Conservation (phyloP, 129 eudicot species). For the Smallanthus sonchifolius region DNA sequence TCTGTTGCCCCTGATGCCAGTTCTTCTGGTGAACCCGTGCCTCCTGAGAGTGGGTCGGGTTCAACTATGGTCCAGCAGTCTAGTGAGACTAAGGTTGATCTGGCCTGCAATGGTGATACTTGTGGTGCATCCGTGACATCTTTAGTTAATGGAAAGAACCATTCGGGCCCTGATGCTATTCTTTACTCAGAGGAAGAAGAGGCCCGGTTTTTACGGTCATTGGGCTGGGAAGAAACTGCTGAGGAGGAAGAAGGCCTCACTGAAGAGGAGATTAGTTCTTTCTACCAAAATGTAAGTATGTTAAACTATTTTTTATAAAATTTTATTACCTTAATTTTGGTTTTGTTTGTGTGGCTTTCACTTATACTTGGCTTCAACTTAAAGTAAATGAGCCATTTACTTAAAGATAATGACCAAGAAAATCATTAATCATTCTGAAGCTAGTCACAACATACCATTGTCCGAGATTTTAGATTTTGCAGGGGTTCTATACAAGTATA, state of each 20-base stretch:
- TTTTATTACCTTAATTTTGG: background rate
- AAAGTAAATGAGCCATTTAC: background rate
- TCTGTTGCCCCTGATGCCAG: constrained; percentile 33
- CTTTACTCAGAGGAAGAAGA: constrained; percentile 78
- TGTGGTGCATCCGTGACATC: constrained; percentile 6
- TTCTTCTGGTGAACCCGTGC: constrained; percentile 29
- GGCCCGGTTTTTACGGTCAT: constrained; percentile 69
- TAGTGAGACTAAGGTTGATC: constrained; percentile 30
- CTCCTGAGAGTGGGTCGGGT: constrained; percentile 17
- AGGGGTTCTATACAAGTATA: background rate
- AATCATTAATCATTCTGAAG: constrained; percentile 3
- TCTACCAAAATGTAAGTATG: constrained; percentile 52
- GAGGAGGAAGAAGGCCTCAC: constrained; percentile 91
- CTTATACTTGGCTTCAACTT: background rate
- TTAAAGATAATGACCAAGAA: background rate
- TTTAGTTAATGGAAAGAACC: constrained; percentile 36
- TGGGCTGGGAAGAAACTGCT: constrained; percentile 91
- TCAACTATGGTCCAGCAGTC: constrained; percentile 13
- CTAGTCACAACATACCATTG: background rate
- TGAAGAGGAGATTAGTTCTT: constrained; percentile 87
- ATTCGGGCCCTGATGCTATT: constrained; percentile 25
- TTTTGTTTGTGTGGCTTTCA: background rate
- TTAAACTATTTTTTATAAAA: constrained; percentile 5
- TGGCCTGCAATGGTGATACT: constrained; percentile 32
- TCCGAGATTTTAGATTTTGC: background rate